Percentiles rank a stretch among this genome's conserved stretches.
Evolutionary conservation across 2,329 filamentous ascomycete genomes (phyloP).

Genomic region (Sclerotiophoma versabilis): DNA sequence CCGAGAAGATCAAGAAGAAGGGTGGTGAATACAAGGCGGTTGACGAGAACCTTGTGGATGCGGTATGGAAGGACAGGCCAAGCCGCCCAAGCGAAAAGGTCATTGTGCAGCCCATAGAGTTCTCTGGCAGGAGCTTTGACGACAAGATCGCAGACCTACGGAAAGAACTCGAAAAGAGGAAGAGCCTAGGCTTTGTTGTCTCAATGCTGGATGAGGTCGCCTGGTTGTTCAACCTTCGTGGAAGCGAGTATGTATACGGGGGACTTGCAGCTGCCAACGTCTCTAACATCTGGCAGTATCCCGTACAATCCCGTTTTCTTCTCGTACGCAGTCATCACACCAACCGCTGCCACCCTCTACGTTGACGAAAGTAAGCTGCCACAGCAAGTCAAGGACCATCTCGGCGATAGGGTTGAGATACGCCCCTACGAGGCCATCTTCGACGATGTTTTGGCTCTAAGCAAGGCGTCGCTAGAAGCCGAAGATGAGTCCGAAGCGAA

Average conservation of each 20-base stretch:
- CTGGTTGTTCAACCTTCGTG: conserved; percentile 97
- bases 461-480: conserved; percentile 50
- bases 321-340: conserved; percentile 89
- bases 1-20: conserved; percentile 85
- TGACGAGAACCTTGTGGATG: conserved; percentile 84
- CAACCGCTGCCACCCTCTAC: conserved; percentile 78
- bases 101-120: conserved; percentile 73
- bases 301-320: conserved; percentile 99
- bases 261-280: no score
- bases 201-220: conserved; percentile 97
- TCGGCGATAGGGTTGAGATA: conserved; percentile 73
- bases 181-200: conserved; percentile 83
- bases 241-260: conserved; percentile 69
- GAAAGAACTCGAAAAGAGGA: conserved; percentile 92
- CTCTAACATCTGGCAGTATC: conserved; percentile 62
- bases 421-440: conserved; percentile 87
- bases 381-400: conserved; percentile 71
- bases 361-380: conserved; percentile 81
- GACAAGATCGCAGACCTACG: conserved; percentile 85
- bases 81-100: conserved; percentile 77
- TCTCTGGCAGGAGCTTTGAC: conserved; percentile 81
- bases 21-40: conserved; percentile 81
- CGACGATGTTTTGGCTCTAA: conserved; percentile 73
- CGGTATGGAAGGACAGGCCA: conserved; percentile 84
- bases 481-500: conserved; percentile 43